A percentile compares a stretch with the other conserved stretches of the same genome.
These are phyloP conservation scores for Ligustrum vulgare DNA, from an alignment of 257 asterid genomes.

Conservation along the genomic window DNA sequence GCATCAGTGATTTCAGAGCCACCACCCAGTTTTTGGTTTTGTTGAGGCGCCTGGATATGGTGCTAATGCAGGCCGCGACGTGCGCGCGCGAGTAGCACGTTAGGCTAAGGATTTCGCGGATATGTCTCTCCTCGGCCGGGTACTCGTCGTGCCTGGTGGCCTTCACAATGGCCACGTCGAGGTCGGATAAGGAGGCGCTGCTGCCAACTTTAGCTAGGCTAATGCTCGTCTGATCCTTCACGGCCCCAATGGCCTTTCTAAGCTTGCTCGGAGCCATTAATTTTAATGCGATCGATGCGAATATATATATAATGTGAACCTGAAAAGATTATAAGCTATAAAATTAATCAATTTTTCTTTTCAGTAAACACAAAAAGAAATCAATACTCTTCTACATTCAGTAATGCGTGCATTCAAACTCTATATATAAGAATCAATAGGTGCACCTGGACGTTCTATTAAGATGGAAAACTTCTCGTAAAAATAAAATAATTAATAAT, in stretches of 20 bases:
- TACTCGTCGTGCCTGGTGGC: constrained; percentile 95
- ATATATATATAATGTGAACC: neutral
- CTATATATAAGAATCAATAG: neutral
- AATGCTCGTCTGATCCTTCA: constrained; percentile 90
- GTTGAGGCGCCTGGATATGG: constrained; percentile 75
- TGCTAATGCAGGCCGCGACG: constrained; percentile 62
- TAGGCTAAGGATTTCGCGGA: constrained; percentile 68
- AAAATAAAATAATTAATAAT: too few relatives aligned
- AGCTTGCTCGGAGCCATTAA: constrained; percentile 88
- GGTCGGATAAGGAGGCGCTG: constrained; percentile 73
- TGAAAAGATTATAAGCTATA: neutral
- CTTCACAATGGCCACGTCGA: constrained; percentile 91
- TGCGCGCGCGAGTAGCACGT: constrained; percentile 75
- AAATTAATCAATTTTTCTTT: neutral
- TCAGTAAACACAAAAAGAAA: too few relatives aligned
- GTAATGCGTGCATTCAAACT: neutral
- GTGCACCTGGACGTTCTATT: neutral
- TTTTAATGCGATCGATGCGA: neutral
- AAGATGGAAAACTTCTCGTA: too few relatives aligned
- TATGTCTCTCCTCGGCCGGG: constrained; percentile 83
- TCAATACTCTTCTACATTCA: neutral
- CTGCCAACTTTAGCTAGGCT: constrained; percentile 83
- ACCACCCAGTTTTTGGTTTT: constrained; percentile 92
- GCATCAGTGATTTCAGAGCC: constrained; percentile 79
- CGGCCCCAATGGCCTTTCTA: constrained; percentile 85